Percentiles rank a stretch among this genome's conserved stretches.
phyloP scores from a whole-genome alignment of 78 protist species.

The Pigoraptor vietnamica region DNA sequence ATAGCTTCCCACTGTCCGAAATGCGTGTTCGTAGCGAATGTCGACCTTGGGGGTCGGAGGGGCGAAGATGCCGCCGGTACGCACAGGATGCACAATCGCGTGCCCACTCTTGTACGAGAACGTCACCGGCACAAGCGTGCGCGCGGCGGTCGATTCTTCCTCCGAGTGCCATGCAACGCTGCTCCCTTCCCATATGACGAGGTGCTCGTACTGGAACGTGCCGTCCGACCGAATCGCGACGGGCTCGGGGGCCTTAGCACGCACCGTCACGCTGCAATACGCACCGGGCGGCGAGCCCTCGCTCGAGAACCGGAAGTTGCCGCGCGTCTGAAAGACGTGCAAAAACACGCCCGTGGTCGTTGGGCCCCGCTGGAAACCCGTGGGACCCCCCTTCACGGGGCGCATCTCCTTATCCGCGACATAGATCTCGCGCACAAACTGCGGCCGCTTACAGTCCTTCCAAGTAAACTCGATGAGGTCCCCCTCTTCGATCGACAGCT shows the following conservation, averaged over 20 bases:
- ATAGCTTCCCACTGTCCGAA: not conserved
- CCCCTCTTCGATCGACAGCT: not conserved
- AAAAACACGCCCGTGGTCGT: not conserved
- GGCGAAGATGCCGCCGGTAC: not conserved
- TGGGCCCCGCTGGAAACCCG: not conserved
- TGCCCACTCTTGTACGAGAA: too few species aligned
- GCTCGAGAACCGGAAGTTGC: not conserved
- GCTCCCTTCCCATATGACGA: not conserved
- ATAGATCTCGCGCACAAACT: not conserved
- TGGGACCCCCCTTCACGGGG: not conserved
- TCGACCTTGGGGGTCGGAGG: not conserved
- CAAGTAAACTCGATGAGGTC: not conserved
- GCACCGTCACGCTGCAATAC: not conserved
- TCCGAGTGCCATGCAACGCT: not conserved
- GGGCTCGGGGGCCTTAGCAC: not conserved
- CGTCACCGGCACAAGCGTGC: not conserved
- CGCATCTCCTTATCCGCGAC: not conserved
- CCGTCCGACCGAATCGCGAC: not conserved
- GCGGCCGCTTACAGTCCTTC: not conserved
- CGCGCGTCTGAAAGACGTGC: not conserved
- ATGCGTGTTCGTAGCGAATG: not conserved
- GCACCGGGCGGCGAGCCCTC: not conserved
- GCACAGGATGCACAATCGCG: not conserved
- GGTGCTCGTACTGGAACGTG: not conserved
- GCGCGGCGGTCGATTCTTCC: not conserved